Evolutionary conservation across 2,329 filamentous ascomycete species (phyloP).

Genomic region (Fusarium newnesense): DNA sequence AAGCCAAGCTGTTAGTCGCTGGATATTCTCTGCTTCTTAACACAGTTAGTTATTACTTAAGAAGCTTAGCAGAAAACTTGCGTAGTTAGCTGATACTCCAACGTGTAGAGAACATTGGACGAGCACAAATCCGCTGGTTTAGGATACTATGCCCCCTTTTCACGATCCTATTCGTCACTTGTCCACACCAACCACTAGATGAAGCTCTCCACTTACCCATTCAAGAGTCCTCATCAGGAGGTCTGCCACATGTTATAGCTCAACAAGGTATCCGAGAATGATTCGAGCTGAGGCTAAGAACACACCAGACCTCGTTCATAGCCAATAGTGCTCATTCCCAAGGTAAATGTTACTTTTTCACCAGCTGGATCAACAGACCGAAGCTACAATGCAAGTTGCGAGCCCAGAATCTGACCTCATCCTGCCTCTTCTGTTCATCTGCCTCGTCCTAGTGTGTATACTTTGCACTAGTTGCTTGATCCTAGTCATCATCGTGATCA

Average conservation of each 20-base stretch:
- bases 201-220: not conserved
- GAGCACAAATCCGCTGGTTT: not conserved
- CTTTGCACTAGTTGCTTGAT: not conserved
- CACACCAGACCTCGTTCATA: not conserved
- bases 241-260: not conserved
- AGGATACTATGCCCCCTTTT: not conserved
- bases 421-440: not conserved
- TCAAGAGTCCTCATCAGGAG: not conserved
- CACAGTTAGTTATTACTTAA: not conserved
- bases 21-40: accelerated
- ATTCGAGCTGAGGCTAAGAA: not conserved
- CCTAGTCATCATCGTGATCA: not conserved
- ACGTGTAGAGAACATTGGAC: not conserved
- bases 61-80: not conserved
- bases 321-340: not conserved
- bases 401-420: not conserved
- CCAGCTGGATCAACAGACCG: not conserved
- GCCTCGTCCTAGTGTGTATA: not conserved
- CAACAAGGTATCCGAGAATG: not conserved
- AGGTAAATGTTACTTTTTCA: not conserved
- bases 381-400: not conserved
- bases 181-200: no score
- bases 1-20: not conserved
- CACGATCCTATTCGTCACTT: not conserved
- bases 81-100: not conserved